phyloP scores from a whole-genome alignment of 208 protist genomes.

The Trypanosoma brucei region DNA sequence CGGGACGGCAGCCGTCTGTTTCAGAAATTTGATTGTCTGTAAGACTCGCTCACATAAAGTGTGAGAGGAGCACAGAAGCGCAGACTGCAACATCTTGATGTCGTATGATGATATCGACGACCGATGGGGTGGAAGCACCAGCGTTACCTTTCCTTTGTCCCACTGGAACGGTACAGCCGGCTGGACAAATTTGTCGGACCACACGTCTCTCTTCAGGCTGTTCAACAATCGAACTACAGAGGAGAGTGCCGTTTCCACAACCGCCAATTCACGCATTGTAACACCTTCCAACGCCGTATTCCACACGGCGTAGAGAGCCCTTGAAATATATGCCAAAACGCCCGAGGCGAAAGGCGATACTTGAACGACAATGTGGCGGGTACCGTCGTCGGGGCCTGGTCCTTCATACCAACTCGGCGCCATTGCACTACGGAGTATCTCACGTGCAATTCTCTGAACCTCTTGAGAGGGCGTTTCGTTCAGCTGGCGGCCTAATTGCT shows the following conservation, averaged over 20 bases:
- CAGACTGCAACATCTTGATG: slow-evolving; percentile 27
- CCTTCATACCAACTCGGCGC: slow-evolving; percentile 43
- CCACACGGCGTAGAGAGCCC: slow-evolving; percentile 71
- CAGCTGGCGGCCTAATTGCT: slow-evolving; percentile 47
- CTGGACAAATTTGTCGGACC: slow-evolving; percentile 26
- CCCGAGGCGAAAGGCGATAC: slow-evolving; percentile 67
- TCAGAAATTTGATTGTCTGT: slow-evolving; percentile 60
- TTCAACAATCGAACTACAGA: slow-evolving; percentile 24
- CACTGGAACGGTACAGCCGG: slow-evolving; percentile 22
- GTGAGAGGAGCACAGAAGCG: slow-evolving; percentile 21
- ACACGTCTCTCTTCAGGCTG: slow-evolving; percentile 27
- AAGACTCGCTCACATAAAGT: slow-evolving; percentile 34
- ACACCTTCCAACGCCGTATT: slow-evolving; percentile 39
- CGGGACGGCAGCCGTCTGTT: slow-evolving; percentile 44
- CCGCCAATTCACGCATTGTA: slow-evolving; percentile 20
- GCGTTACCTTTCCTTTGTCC: slow-evolving; percentile 21
- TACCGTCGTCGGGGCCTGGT: slow-evolving; percentile 15
- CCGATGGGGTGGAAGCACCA: slow-evolving; percentile 18
- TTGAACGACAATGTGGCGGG: slow-evolving; percentile 45
- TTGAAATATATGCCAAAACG: slow-evolving; percentile 54
- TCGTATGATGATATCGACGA: slow-evolving; percentile 25
- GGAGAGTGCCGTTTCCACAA: slow-evolving; percentile 28
- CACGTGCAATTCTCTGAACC: slow-evolving; percentile 50
- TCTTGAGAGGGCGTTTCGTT: slow-evolving; percentile 37
- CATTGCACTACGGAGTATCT: slow-evolving; percentile 56